Evolutionary conservation across 192 early-diverging fungal species (phyloP).

Genomic region (Dispira simplex): DNA sequence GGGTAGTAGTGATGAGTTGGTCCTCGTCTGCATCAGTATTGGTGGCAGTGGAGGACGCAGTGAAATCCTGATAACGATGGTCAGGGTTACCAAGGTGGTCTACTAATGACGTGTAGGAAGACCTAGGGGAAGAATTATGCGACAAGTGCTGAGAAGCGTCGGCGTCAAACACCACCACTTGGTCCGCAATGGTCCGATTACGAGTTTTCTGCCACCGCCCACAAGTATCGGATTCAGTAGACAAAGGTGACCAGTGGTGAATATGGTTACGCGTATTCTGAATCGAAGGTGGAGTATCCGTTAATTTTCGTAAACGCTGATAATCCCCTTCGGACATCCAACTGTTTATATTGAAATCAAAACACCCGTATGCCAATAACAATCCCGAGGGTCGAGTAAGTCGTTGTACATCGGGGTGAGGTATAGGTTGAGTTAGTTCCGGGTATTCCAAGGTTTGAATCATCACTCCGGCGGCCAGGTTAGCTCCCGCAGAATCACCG

Average conservation of each 20-base stretch:
- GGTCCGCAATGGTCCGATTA: neutral
- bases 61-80: neutral
- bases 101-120: neutral
- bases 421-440: constrained; percentile 16
- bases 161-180: constrained; percentile 4
- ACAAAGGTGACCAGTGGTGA: constrained; percentile 48
- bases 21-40: neutral
- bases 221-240: constrained; percentile 7
- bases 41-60: neutral
- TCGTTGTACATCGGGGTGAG: neutral
- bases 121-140: neutral
- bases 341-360: constrained; percentile 81
- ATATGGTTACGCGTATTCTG: constrained; percentile 48
- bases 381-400: constrained; percentile 59
- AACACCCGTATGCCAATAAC: constrained; percentile 77
- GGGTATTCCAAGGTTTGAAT: constrained; percentile 59
- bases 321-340: constrained; percentile 62
- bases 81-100: neutral
- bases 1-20: constrained; percentile 17
- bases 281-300: constrained; percentile 18
- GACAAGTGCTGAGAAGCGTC: neutral
- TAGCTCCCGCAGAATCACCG: constrained; percentile 96
- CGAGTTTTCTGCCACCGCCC: neutral
- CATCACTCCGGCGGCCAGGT: constrained; percentile 58
- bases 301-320: constrained; percentile 18